Evolutionary conservation across 2,329 filamentous ascomycete genomes (phyloP), one percentile per base, ranked within the genome.

Genomic region (Emergomyces pasteurianus): DNA sequence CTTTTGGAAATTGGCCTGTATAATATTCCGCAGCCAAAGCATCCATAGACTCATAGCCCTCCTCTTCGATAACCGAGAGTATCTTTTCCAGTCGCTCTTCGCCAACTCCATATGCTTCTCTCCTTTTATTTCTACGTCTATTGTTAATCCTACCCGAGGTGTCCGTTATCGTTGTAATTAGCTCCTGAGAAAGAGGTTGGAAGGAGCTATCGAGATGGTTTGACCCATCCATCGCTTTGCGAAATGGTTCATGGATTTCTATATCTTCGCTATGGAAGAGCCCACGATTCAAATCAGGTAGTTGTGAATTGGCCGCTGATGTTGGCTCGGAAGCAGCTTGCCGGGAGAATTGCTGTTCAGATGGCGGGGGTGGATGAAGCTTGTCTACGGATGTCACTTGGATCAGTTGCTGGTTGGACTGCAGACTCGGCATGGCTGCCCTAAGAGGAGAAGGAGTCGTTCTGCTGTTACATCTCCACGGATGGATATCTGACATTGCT

Each of bases 1-100:
- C 36, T 53, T 59, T 53, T n/a, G 31, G 46, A 42, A 59, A 53
- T 14, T 26, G 34, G n/a, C 26, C 28, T 16, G 31, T 34, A 23
- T 59, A 59, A 34, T 59, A 54, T 38, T 52, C 47, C 14, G 36
- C 46, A 10, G 14, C 58, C 23, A 42, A 21, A 4, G 47, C 58
- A 53, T 59, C 58, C 21, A 59, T 36, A 10, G 31, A 50, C 18
- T 52, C 58, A 50, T 50, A 59, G 7, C 58, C 58, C 26, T 21
- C 28, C 38, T 40, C 58, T 40, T 59, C 58, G 9, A 40, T 52
- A 16, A 31, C 43, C 1, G 28, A 49, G 49, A 59, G 42, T 7
- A 52, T 18, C 21, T 23, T 49, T 18, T 52, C 43, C 16, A 59
- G 21, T 16, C 58, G 58, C 18, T 36, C 5, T 40, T 59, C 58